Base-by-base conservation (phyloP, 2,329 filamentous ascomycete species). In the Hymenotorrendiella dingleyae region DNA sequence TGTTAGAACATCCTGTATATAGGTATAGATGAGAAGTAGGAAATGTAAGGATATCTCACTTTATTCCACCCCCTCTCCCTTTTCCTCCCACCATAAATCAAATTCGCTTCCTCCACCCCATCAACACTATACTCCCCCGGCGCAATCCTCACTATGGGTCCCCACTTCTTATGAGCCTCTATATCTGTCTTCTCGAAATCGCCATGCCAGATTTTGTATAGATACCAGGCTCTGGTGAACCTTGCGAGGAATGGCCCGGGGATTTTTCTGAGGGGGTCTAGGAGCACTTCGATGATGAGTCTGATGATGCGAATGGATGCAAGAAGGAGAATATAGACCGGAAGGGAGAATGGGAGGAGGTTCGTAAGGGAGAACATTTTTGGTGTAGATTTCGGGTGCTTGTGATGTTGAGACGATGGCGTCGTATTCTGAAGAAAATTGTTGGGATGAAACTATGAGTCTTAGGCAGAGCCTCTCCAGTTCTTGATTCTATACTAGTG, bases 81-180 rank as follows among this genome's bases (percentile, higher is more conserved):
- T 62, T 56, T 6, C 66, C 64, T 7, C 7, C 7, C 7, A 26
- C 24, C 12, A 42, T 70, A 71, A 17, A 72, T 62, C 0, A 50
- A 57, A 38, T 68, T 69, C 2, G 64, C 46, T 0, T 66, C 69
- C 0, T 62, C 54, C 0, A 61, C 57, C 42, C 70, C 63, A 20
- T 58, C 60, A 46, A 74, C 60, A 27, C 66, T 70, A 40, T 71
- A 73, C 6, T 71, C 64, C 14, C 70, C 64, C 0, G 70, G 70
- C 0, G 66, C 68, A 40, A 73, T 64, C 0, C 71, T 67, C 0
- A 74, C 63, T n/a, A 74, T 55, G 0, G 61, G 47, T 0, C 64
- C 68, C 45, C 69, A 66, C 45, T 60, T 55, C 17, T 55, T 46
- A 41, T 71, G 68, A 1, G 71, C 57, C 1, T 44, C 46, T 49